A percentile compares a stretch with the other conserved stretches of the same genome.
These are phyloP conservation scores for Micractinium conductrix DNA, from an alignment of 139 green algal species.

Conservation along the genomic window DNA sequence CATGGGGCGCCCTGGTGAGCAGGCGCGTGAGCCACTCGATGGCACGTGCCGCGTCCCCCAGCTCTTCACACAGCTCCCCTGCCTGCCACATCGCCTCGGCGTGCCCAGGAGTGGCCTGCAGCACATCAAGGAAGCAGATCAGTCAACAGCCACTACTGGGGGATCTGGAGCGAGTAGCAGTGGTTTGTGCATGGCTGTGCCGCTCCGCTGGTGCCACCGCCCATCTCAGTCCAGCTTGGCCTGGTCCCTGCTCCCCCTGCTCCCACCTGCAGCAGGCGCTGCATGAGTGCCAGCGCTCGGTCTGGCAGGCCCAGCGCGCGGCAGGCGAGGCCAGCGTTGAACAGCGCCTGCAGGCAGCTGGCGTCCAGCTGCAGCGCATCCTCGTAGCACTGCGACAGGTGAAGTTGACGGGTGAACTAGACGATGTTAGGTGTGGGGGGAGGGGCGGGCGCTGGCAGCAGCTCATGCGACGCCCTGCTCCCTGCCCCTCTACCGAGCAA, in stretches of 20 bases:
- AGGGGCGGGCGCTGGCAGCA: too few relatives aligned
- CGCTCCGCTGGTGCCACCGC: too few relatives aligned
- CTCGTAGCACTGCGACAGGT: conserved; percentile 59
- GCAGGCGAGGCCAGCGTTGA: conserved; percentile 81
- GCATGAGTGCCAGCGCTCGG: conserved; percentile 66
- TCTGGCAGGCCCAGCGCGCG: conserved; percentile 53
- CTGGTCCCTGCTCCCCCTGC: too few relatives aligned
- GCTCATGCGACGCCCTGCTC: too few relatives aligned
- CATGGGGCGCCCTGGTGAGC: conserved; percentile 69
- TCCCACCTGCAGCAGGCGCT: conserved; percentile 83
- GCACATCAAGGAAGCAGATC: too few relatives aligned
- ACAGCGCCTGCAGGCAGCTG: conserved; percentile 79
- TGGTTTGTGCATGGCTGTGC: too few relatives aligned
- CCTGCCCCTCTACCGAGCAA: too few relatives aligned
- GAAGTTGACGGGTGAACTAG: too few relatives aligned
- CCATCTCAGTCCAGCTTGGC: too few relatives aligned
- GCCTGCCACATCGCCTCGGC: conserved; percentile 77
- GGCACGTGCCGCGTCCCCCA: conserved; percentile 62
- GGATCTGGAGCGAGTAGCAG: too few relatives aligned
- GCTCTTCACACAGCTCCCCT: conserved; percentile 68
- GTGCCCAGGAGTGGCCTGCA: conserved; percentile 74
- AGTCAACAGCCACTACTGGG: too few relatives aligned
- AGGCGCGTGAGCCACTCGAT: conserved; percentile 87
- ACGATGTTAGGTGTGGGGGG: too few relatives aligned
- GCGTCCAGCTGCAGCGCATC: conserved; percentile 80